These are phyloP conservation scores for Barnettozyma pratensis DNA, from an alignment of 805 yeast genomes.

Conservation along the genomic window DNA sequence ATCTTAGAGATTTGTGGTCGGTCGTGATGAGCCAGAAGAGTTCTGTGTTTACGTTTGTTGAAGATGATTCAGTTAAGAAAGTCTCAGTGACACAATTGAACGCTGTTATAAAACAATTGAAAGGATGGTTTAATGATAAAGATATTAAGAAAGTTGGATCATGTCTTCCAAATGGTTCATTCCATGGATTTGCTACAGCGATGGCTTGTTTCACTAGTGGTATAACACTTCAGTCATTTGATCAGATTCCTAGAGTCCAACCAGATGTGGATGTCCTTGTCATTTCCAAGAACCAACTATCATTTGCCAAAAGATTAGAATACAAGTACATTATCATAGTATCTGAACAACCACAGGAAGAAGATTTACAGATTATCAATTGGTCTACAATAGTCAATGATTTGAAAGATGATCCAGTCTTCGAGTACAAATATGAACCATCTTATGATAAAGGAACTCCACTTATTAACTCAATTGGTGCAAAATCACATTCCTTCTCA, in stretches of 20 bases:
- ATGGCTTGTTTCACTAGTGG: conserved; percentile 42
- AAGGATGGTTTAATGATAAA: conserved; percentile 16
- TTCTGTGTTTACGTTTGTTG: conserved; percentile 22
- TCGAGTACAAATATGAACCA: conserved; percentile 26
- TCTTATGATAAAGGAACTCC: conserved; percentile 26
- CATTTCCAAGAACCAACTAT: conserved; percentile 23
- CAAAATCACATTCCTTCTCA: conserved; percentile 34
- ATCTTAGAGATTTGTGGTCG: conserved; percentile 69
- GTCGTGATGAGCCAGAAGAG: conserved; percentile 33
- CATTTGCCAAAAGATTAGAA: conserved; percentile 22
- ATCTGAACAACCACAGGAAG: conserved; percentile 11
- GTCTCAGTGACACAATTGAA: conserved; percentile 25
- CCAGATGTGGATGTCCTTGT: conserved; percentile 28
- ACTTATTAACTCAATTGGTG: conserved; percentile 30
- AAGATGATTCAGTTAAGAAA: conserved; percentile 14
- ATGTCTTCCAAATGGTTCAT: conserved; percentile 24
- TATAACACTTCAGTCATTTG: conserved; percentile 36
- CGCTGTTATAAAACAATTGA: conserved; percentile 24
- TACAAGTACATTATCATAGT: conserved; percentile 31
- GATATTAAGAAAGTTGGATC: conserved; percentile 24
- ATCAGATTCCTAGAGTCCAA: conserved; percentile 26
- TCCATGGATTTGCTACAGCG: conserved; percentile 33
- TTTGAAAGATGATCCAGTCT: conserved; percentile 6
- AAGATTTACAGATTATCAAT: conserved; percentile 13
- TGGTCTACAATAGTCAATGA: conserved; percentile 23